Evolutionary conservation across 495 filamentous ascomycete genomes (phyloP).

Genomic region (Daldinia loculata): DNA sequence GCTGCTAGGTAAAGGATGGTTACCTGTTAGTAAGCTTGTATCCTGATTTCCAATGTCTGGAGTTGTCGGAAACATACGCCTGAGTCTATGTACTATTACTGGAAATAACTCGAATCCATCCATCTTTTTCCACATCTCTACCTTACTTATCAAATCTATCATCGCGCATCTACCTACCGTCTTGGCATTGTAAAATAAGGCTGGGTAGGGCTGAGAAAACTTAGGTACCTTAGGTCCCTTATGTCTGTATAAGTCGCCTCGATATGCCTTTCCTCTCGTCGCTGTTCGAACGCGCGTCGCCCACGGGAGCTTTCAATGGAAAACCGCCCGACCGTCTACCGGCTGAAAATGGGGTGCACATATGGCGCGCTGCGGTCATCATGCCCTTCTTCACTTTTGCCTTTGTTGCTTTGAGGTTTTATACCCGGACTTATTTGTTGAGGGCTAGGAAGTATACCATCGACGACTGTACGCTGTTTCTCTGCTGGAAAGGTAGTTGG

Average conservation of each 20-base stretch:
- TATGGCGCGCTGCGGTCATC: conserved; percentile 37
- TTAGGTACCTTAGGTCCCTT: neutral
- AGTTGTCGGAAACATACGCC: neutral
- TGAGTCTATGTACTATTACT: too few species aligned
- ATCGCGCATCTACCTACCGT: neutral
- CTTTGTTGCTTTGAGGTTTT: conserved; percentile 38
- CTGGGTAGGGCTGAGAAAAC: conserved; percentile 3
- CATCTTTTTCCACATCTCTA: neutral
- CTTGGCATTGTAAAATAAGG: conserved; percentile 5
- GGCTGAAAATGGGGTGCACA: conserved; percentile 38
- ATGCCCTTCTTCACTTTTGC: conserved; percentile 37
- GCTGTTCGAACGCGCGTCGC: conserved; percentile 32
- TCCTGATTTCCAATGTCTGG: neutral
- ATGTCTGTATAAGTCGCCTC: neutral
- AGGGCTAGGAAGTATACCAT: conserved; percentile 28
- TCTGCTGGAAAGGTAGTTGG: neutral
- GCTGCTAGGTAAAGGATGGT: neutral
- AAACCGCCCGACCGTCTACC: conserved; percentile 30
- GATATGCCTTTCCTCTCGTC: conserved; percentile 26
- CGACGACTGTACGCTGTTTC: conserved; percentile 30
- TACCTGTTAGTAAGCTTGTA: neutral
- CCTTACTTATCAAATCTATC: neutral
- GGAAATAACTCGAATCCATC: neutral
- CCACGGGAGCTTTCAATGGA: conserved; percentile 27
- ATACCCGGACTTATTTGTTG: conserved; percentile 31